phyloP scores from a whole-genome alignment of 306 rosid genomes.

The Glycine tomentella region DNA sequence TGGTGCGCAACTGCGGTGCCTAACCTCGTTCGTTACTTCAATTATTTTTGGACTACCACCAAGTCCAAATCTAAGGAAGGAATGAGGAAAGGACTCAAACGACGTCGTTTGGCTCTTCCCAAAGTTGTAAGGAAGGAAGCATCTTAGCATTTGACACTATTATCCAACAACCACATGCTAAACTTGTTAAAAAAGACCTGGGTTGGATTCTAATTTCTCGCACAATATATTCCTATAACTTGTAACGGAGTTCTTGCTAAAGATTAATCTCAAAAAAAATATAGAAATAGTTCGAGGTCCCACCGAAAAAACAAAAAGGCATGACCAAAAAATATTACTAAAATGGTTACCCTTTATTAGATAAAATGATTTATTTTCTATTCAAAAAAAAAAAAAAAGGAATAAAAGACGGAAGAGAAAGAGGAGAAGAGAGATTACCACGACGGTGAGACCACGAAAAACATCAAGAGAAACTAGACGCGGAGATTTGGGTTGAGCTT shows the following conservation, averaged over 20 bases:
- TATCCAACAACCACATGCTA: not conserved
- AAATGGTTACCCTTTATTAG: not conserved
- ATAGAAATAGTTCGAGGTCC: not conserved
- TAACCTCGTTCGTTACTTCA: too few species aligned
- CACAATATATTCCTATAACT: not conserved
- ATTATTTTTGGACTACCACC: not conserved
- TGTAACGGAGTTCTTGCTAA: not conserved
- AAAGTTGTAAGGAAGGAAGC: not conserved
- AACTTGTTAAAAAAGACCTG: too few species aligned
- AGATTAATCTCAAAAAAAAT: too few species aligned
- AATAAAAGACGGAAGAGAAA: too few species aligned
- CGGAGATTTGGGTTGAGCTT: constrained; percentile 40
- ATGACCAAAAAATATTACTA: too few species aligned
- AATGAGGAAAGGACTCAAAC: not conserved
- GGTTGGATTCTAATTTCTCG: not conserved
- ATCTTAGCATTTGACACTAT: not conserved
- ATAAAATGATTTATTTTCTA: not conserved
- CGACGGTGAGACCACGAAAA: constrained; percentile 93
- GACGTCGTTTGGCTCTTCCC: constrained; percentile 23
- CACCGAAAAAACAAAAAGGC: not conserved
- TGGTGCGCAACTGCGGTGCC: not conserved
- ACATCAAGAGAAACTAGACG: constrained; percentile 93
- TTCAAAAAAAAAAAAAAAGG: too few species aligned
- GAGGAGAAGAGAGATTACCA: constrained; percentile 58
- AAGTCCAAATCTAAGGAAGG: constrained; percentile 26